These are phyloP conservation scores for Podospora pseudocomata DNA, from an alignment of 495 filamentous ascomycete species.

Conservation along the genomic window DNA sequence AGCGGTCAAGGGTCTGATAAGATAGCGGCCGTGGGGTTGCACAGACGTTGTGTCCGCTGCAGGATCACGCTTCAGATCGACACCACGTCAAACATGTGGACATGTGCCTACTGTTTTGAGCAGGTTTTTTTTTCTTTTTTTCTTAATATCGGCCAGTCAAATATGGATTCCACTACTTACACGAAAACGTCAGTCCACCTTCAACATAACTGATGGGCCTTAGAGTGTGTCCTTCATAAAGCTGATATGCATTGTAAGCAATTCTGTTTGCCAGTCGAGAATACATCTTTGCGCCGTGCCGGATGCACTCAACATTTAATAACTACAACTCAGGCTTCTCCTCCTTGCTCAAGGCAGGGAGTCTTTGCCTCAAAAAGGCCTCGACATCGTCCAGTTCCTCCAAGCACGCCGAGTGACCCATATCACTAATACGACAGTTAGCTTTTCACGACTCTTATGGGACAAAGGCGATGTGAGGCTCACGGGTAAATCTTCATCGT, in stretches of 20 bases:
- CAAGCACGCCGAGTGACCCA: conserved; percentile 72
- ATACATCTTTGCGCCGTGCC: background rate
- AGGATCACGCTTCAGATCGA: background rate
- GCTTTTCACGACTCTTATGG: background rate
- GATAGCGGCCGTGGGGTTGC: conserved; percentile 4
- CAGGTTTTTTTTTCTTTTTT: background rate
- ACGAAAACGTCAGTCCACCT: background rate
- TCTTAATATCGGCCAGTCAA: too few relatives aligned
- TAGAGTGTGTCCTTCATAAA: background rate
- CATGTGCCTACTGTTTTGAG: background rate
- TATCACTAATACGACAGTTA: conserved; percentile 42
- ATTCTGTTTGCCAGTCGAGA: background rate
- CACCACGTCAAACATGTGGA: background rate
- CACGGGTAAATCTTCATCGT: conserved; percentile 73
- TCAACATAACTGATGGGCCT: background rate
- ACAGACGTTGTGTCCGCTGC: background rate
- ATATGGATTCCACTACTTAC: background rate
- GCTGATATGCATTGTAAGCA: background rate
- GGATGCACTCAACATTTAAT: background rate
- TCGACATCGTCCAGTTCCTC: conserved; percentile 84
- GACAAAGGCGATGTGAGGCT: conserved; percentile 33
- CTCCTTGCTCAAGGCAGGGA: conserved; percentile 50
- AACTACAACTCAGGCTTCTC: conserved; percentile 42
- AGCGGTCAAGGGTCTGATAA: conserved; percentile 13
- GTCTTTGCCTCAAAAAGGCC: conserved; percentile 59